A percentile compares a stretch with the other conserved stretches of the same genome.
These are phyloP conservation scores for Cichorium intybus DNA, from an alignment of 140 eudicot genomes.

Conservation along the genomic window DNA sequence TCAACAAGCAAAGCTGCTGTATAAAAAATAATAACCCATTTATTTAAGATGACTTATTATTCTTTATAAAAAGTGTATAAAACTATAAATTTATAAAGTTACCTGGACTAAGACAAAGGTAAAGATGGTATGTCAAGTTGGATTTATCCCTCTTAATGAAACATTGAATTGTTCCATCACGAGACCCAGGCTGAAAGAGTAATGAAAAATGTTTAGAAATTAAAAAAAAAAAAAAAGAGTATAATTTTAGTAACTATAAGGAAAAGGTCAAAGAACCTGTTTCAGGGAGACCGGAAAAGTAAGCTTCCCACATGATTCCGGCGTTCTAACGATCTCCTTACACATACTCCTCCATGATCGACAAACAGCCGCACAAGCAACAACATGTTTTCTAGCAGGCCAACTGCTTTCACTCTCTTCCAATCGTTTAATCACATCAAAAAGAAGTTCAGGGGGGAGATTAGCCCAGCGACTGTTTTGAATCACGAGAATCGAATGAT, in stretches of 20 bases:
- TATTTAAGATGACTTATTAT: slow-evolving; percentile 1
- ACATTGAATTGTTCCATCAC: slow-evolving; percentile 83
- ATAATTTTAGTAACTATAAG: too few relatives aligned
- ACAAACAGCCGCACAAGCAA: slow-evolving; percentile 89
- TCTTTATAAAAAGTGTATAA: too few relatives aligned
- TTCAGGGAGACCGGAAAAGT: slow-evolving; percentile 85
- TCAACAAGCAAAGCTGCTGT: slow-evolving; percentile 83
- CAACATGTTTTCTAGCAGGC: slow-evolving; percentile 90
- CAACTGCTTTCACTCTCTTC: slow-evolving; percentile 89
- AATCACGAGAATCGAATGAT: slow-evolving; percentile 40
- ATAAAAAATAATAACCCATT: slow-evolving; percentile 8
- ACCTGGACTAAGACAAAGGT: slow-evolving; percentile 92
- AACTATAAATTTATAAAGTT: too few relatives aligned
- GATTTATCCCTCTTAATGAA: slow-evolving; percentile 85
- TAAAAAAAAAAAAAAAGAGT: neutral
- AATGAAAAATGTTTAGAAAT: neutral
- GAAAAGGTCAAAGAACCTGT: slow-evolving; percentile 51
- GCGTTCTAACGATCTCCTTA: slow-evolving; percentile 74
- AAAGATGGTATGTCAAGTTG: slow-evolving; percentile 79
- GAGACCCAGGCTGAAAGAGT: slow-evolving; percentile 75
- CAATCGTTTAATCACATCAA: slow-evolving; percentile 71
- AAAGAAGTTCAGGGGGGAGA: slow-evolving; percentile 82
- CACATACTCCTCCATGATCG: slow-evolving; percentile 88
- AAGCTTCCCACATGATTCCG: slow-evolving; percentile 78
- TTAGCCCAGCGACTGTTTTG: slow-evolving; percentile 91